A percentile compares a stretch with the other conserved stretches of the same genome.
Evolutionary conservation across 2,329 filamentous ascomycete genomes (phyloP).

Genomic region (Myriosclerotinia curreyana): DNA sequence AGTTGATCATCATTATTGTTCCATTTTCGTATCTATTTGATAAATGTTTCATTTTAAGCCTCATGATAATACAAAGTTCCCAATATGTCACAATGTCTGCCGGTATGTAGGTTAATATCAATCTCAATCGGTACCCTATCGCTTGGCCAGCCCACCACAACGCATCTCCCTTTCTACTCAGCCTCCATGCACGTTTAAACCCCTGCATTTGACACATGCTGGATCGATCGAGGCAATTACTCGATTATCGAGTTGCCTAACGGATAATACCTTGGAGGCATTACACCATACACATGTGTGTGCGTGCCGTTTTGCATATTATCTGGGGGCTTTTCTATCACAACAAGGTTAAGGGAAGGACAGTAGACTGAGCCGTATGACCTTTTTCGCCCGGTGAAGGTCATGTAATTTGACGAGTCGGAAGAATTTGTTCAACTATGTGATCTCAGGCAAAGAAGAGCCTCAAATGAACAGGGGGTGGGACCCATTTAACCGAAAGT

Average conservation of each 20-base stretch:
- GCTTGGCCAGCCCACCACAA: neutral
- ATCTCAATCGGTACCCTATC: neutral
- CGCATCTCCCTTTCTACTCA: neutral
- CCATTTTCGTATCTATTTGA: neutral
- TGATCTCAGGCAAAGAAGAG: neutral
- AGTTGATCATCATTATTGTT: neutral
- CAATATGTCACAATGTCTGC: neutral
- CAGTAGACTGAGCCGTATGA: constrained; percentile 3
- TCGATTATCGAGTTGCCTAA: constrained; percentile 9
- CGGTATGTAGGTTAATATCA: constrained; percentile 1
- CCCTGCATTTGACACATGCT: neutral
- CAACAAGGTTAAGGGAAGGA: too few relatives aligned
- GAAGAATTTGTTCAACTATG: neutral
- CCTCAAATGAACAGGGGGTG: neutral
- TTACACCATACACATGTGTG: neutral
- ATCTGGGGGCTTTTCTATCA: neutral
- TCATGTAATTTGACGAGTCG: neutral
- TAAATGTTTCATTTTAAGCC: neutral
- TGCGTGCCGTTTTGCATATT: neutral
- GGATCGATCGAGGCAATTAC: constrained; percentile 5
- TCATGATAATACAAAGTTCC: neutral
- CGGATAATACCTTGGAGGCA: neutral
- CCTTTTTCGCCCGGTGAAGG: neutral
- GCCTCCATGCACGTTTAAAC: neutral
- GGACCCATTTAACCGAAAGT: neutral